Evolutionary conservation across 208 protist species (phyloP).

Genomic region (Trypanosoma boissoni): DNA sequence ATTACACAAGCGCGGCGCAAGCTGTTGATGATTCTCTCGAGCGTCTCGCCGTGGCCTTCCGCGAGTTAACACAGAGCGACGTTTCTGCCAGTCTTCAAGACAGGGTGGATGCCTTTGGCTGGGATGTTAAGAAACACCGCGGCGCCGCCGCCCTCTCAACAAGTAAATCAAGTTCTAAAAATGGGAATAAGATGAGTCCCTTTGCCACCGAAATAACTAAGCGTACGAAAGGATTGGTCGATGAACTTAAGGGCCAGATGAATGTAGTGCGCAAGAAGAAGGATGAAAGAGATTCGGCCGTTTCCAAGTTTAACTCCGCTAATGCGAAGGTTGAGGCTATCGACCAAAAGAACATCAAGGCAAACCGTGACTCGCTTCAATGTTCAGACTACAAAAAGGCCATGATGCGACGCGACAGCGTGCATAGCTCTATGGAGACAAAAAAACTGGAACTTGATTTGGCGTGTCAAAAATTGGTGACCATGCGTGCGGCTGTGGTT

Average conservation of each 20-base stretch:
- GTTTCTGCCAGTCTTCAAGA: conserved; percentile 10
- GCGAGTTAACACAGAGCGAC: conserved; percentile 52
- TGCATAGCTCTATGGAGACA: conserved; percentile 25
- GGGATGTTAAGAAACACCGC: conserved; percentile 41
- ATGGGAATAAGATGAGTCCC: too few relatives aligned
- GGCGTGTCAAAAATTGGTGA: conserved; percentile 22
- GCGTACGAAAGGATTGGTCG: too few relatives aligned
- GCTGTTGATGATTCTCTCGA: conserved; percentile 45
- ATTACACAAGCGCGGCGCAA: conserved; percentile 58
- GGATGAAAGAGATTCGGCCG: conserved; percentile 22
- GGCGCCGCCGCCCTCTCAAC: neutral
- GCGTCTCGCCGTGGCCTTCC: conserved; percentile 48
- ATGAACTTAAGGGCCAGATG: conserved; percentile 27
- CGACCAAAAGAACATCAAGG: conserved; percentile 60
- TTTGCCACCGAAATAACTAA: too few relatives aligned
- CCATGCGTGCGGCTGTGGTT: conserved; percentile 34
- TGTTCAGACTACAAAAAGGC: conserved; percentile 43
- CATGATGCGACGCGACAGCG: conserved; percentile 35
- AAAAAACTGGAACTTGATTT: conserved; percentile 24
- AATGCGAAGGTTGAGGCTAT: conserved; percentile 31
- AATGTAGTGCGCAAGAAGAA: conserved; percentile 21
- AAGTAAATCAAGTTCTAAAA: too few relatives aligned
- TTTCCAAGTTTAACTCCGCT: conserved; percentile 40
- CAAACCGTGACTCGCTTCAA: conserved; percentile 46
- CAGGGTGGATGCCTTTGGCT: conserved; percentile 38